These are phyloP conservation scores for Nothopassalora personata DNA, from an alignment of 2,329 filamentous ascomycete species.

Conservation along the genomic window DNA sequence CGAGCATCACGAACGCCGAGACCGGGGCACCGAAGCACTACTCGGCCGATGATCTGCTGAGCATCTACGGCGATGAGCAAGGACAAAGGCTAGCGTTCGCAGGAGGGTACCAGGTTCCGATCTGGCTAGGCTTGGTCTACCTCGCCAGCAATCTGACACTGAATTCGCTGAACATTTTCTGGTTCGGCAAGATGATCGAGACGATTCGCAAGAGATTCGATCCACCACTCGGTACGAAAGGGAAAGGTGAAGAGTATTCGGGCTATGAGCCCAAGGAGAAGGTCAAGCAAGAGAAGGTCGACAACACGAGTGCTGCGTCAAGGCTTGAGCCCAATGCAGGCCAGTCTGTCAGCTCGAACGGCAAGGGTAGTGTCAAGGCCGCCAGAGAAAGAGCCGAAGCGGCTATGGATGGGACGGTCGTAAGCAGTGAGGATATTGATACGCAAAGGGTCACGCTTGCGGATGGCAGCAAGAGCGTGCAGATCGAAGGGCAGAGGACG, in stretches of 20 bases:
- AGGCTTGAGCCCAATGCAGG: conserved; percentile 1
- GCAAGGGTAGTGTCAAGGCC: conserved; percentile 23
- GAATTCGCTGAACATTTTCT: conserved; percentile 74
- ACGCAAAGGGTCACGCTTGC: conserved; percentile 9
- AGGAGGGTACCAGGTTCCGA: conserved; percentile 46
- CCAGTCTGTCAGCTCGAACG: not conserved
- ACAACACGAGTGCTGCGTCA: conserved; percentile 1
- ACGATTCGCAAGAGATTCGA: conserved; percentile 73
- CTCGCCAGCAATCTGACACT: conserved; percentile 65
- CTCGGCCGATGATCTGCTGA: conserved; percentile 14
- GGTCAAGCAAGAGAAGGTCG: conserved; percentile 8
- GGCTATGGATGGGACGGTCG: conserved; percentile 13
- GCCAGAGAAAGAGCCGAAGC: conserved; percentile 22
- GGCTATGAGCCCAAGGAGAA: conserved; percentile 26
- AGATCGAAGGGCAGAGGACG: conserved; percentile 15
- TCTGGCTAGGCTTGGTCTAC: conserved; percentile 66
- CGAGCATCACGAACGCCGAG: conserved; percentile 16
- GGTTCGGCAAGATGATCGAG: conserved; percentile 82
- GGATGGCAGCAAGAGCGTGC: conserved; percentile 18
- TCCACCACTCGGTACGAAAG: conserved; percentile 46
- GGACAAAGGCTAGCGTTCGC: conserved; percentile 28
- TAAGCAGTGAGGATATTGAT: conserved; percentile 8
- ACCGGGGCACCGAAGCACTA: conserved; percentile 15
- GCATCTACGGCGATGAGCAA: conserved; percentile 22
- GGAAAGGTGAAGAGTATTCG: conserved; percentile 23